Percentiles rank a stretch among this genome's conserved stretches.
These are phyloP conservation scores for Eucalyptus tenuipes DNA, from an alignment of 345 rosid genomes.

Conservation along the genomic window DNA sequence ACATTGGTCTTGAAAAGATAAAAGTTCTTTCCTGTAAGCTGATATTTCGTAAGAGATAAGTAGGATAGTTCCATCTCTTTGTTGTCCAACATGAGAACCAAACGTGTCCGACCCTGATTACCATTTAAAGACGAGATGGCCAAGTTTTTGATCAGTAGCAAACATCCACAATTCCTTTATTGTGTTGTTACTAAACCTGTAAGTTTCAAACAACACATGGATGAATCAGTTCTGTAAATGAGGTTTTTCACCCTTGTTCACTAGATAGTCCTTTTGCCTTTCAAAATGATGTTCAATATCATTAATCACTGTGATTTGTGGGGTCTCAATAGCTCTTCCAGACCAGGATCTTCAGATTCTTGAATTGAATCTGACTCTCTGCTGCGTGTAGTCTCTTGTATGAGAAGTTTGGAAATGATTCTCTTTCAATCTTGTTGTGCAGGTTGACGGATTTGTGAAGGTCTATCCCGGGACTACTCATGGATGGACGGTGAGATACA, in stretches of 20 bases:
- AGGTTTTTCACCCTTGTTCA: not conserved
- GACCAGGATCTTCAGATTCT: not conserved
- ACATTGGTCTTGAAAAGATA: not conserved
- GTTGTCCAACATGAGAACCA: not conserved
- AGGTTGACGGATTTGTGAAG: constrained; percentile 56
- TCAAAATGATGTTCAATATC: not conserved
- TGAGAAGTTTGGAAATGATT: not conserved
- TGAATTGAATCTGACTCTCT: not conserved
- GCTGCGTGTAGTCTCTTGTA: not conserved
- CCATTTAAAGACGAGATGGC: not conserved
- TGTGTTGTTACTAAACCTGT: not conserved
- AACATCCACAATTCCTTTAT: not conserved
- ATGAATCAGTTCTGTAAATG: not conserved
- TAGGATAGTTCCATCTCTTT: not conserved
- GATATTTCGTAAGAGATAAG: not conserved
- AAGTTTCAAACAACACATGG: not conserved
- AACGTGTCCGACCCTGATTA: not conserved
- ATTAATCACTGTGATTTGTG: not conserved
- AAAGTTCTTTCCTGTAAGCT: not conserved
- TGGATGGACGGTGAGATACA: constrained; percentile 80
- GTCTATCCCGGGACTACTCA: constrained; percentile 56
- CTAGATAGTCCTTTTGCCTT: not conserved
- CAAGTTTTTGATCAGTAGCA: not conserved
- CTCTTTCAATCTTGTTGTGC: not conserved
- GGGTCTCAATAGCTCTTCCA: not conserved